Evolutionary conservation across 306 rosid genomes (phyloP), one percentile per base, ranked within the genome.

Genomic region (Dryas drummondii): DNA sequence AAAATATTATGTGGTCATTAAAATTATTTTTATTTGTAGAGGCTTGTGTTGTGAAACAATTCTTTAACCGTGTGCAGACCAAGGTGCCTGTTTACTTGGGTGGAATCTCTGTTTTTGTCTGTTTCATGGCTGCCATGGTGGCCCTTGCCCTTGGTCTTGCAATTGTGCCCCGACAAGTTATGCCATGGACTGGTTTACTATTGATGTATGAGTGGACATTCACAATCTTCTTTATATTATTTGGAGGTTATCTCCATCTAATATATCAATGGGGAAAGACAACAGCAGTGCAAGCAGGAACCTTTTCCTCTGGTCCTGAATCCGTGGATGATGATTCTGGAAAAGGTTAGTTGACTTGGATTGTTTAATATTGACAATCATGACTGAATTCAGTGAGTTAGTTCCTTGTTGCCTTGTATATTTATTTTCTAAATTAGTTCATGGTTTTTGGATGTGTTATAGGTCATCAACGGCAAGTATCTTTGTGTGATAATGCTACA

Each of bases 161-260:
- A 79, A 87, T 90, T 60, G 93, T 96, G 67, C 99, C 99, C 22
- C 91, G 83, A 48, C 99, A 96, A 89, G 98, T 96, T 78, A 80
- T 80, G 88, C 99, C 99, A 45, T 96, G 99, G 98, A 92, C 98
- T 76, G 99, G 99, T 66, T 87, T 96, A 80, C 88, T 96, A 76
- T 86, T 96, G 90, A 90, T 89, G 96, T 96, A 96, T 69, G 99
- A 96, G 80, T 96, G 99, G 99, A 90, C 93, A 27, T 89, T 88
- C 85, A 82, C 97, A 58, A 69, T 90, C 78, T 96, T 92, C 89
- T 81, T 88, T 76, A 57, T 90, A 68, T 73, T 87, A 52, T 92
- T 90, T 79, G 96, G 99, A 65, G 93, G 93, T 47, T 96, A 88
- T 84, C 86, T 96, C 68, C 93, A 79, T 76, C 76, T 90, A 83